Evolutionary conservation across 768 basidiomycete genomes (phyloP).

Genomic region (Glaciozyma antarctica): DNA sequence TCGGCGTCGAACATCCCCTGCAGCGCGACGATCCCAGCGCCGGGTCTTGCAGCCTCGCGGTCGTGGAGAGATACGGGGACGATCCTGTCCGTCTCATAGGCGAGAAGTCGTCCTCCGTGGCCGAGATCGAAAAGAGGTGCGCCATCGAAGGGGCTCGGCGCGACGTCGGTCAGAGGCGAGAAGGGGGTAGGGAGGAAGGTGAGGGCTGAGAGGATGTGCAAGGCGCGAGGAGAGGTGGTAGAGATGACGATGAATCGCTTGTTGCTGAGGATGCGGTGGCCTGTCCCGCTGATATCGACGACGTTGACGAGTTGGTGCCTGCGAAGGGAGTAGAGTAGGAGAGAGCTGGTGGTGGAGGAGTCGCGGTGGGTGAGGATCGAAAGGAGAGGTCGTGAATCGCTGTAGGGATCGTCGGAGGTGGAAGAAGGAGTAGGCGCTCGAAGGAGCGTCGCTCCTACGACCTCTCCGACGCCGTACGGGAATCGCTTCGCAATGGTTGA

Average conservation of each 20-base stretch:
- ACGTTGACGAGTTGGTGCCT: constrained; percentile 6
- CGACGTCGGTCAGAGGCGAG: constrained; percentile 21
- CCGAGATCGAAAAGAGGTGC: constrained; percentile 27
- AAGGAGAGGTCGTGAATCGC: constrained; percentile 3
- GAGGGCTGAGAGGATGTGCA: constrained; percentile 8
- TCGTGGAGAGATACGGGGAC: constrained; percentile 8
- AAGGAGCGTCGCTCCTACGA: constrained; percentile 2
- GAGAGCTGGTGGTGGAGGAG: neutral
- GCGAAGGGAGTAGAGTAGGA: constrained; percentile 23
- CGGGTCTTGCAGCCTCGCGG: constrained; percentile 11
- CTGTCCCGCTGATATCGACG: constrained; percentile 8
- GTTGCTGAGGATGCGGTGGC: constrained; percentile 7
- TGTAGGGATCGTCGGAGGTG: neutral
- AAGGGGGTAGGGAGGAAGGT: constrained; percentile 1
- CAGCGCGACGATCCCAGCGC: constrained; percentile 11
- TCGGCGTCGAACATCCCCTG: constrained; percentile 21
- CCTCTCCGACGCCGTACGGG: neutral
- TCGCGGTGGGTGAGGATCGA: neutral
- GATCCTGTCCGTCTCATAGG: constrained; percentile 11
- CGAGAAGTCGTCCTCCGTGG: constrained; percentile 17
- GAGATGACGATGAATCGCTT: constrained; percentile 11
- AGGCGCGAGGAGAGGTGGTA: constrained; percentile 13
- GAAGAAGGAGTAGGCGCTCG: neutral
- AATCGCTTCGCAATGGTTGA: neutral
- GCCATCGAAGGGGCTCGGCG: constrained; percentile 12